Evolutionary conservation across 371 early-diverging fungal species (phyloP), one percentile per base, ranked within the genome.

Genomic region (Lichtheimia ornata): DNA sequence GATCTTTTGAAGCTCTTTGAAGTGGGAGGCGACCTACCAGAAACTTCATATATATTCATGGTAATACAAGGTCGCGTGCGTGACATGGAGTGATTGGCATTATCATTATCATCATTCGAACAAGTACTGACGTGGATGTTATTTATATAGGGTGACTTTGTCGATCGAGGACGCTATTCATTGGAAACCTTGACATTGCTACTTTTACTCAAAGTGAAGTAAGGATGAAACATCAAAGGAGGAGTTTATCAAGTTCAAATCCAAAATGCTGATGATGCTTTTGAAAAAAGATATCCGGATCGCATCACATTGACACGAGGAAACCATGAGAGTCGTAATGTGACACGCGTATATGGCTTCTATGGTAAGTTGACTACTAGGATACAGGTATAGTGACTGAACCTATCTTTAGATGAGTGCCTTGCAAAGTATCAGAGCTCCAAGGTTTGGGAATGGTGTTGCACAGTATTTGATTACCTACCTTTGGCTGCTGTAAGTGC

Each of bases 301-400:
- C 93, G 95, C 68, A 96, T 99, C 54, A 97, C 96, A 56, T 79
- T 99, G 45, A 84, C 99, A 59, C 85, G 99, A 63, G 99, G 99
- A 43, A 99, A 99, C 78, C 99, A 99, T 76, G 99, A 99, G 79
- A 91, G 92, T 66, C 82, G 99, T 55, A 95, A 98, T 68, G 98
- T 99, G 47, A 99, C 99, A 40, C 95, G 98, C 64, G 98, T 99
- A 20, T 99, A 99, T 78, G 99, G 99, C n/a, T 99, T 99, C 76
- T 99, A 97, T 82, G 97, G 88, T 77, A 77, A 69, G 28, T 45
- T 35, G 24, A 15, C 22, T 25, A 15, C 22, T 18, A 50, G 42
- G 40, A 22, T 44, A 4, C 25, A 49, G 7, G 27, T 17, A 3
- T 40, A 28, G 11, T 47, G 47, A 47, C 47, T 17, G n/a, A 45